A percentile compares a stretch with the other conserved stretches of the same genome.
Conservation (phyloP, 2,329 filamentous ascomycete genomes). For the Clonostachys solani region DNA sequence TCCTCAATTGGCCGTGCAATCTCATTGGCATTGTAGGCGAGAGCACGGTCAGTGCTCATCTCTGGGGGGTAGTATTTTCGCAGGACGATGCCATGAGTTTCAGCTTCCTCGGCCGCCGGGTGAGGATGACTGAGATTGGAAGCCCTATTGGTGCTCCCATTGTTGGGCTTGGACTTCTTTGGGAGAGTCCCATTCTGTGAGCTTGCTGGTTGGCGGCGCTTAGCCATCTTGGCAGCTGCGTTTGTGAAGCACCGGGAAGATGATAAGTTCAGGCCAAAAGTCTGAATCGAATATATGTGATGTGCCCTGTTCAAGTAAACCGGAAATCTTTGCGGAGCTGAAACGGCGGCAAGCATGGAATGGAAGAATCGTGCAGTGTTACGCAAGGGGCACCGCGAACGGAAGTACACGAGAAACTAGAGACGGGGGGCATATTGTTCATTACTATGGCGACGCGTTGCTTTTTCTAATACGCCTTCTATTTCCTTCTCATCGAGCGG, state of each 20-base stretch:
- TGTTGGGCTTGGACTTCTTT: conserved; percentile 25
- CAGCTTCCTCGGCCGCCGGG: conserved; percentile 37
- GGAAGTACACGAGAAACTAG: not conserved
- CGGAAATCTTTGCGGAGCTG: too few species aligned
- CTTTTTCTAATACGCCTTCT: too few species aligned
- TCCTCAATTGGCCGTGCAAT: conserved; percentile 70
- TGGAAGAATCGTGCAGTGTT: too few species aligned
- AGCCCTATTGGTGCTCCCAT: conserved; percentile 1
- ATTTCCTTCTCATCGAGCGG: too few species aligned
- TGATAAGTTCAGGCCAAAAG: too few species aligned
- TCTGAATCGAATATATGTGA: too few species aligned
- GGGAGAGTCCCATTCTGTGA: conserved; percentile 11
- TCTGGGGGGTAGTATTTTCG: conserved; percentile 80
- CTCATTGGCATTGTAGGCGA: conserved; percentile 66
- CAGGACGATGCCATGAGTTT: conserved; percentile 58
- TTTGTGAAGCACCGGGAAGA: not conserved
- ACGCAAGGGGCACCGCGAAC: too few species aligned
- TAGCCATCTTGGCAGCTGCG: not conserved
- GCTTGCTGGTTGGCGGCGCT: too few species aligned
- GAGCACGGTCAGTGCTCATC: conserved; percentile 77
- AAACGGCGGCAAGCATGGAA: too few species aligned
- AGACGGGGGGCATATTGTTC: not conserved
- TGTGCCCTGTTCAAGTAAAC: too few species aligned
- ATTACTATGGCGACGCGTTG: too few species aligned
- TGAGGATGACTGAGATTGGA: conserved; percentile 38